phyloP scores from a whole-genome alignment of 2,329 filamentous ascomycete species.

The Hymenotorrendiella dingleyae region DNA sequence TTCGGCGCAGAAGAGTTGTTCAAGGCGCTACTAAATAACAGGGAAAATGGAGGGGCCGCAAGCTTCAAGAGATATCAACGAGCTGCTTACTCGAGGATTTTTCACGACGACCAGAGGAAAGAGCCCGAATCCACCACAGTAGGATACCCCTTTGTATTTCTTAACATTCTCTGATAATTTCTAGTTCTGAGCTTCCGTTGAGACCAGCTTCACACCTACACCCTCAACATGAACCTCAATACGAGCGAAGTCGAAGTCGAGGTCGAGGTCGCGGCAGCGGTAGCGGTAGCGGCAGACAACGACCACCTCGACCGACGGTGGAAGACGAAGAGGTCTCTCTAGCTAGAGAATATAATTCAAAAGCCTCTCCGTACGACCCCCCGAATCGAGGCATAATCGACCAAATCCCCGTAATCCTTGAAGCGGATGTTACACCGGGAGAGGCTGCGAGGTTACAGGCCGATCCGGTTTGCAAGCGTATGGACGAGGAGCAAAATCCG shows the following conservation, averaged over 20 bases:
- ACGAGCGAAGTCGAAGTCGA: constrained; percentile 18
- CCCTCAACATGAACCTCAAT: constrained; percentile 6
- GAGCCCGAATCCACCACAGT: constrained; percentile 27
- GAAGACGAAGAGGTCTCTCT: constrained; percentile 64
- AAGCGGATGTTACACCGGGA: constrained; percentile 40
- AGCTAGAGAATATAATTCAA: constrained; percentile 46
- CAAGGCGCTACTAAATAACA: neutral
- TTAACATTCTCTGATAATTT: neutral
- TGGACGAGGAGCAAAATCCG: constrained; percentile 14
- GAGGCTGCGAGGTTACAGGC: constrained; percentile 25
- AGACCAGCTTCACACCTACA: constrained; percentile 10
- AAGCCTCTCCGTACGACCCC: constrained; percentile 42
- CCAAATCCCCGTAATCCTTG: constrained; percentile 61
- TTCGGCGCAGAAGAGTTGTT: constrained; percentile 5
- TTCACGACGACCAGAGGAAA: constrained; percentile 42
- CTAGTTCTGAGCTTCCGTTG: constrained; percentile 7
- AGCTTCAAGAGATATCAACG: constrained; percentile 35
- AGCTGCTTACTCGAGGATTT: constrained; percentile 43
- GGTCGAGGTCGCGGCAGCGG: no score
- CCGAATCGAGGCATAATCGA: constrained; percentile 59
- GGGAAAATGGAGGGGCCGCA: constrained; percentile 11
- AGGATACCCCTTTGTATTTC: constrained; percentile 1
- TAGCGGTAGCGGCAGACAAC: no score
- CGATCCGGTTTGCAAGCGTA: constrained; percentile 16
- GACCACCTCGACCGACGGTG: constrained; percentile 47